Base-by-base conservation (phyloP, 2,329 filamentous ascomycete species). In the Colletotrichum sp. region DNA sequence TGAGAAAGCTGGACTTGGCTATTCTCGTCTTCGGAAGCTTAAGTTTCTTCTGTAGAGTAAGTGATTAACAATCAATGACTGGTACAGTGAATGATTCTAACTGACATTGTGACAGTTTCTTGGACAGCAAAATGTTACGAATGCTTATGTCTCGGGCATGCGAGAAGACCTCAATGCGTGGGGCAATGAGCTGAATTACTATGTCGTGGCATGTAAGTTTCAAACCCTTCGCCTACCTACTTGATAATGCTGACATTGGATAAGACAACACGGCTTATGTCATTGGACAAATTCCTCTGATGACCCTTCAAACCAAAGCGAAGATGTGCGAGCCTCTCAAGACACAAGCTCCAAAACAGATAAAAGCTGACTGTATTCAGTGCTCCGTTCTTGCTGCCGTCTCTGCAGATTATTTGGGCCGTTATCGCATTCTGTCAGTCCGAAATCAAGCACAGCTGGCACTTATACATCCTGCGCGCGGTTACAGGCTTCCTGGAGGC, bases 221-320 rank as follows among this genome's bases (percentile, higher is more conserved):
- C 1, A 3, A n/a, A n/a, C 13, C 8, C 4, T 21, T 6, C 16
- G 2, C 9, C 12, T 30, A 0, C 1, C n/a, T n/a, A 5, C 26
- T 7, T 16, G 18, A 2, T 16, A 7, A 30, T 6, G 7, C 78
- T 77, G 28, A 64, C 55, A 12, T 78, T 70, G 2, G 70, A 48
- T 16, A 78, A 79, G 63, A 80, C 76, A 86, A 28, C 24, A 76
- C 79, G 12, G 77, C 77, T 1, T 81, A 81, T 67, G 80, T 80
- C 6, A 66, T 79, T 48, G 79, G 71, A 68, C 80, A 82, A 59
- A 79, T 82, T 10, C 81, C 81, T 87, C 71, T 82, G 18, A 82
- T 82, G 80, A 81, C 80, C 0, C 72, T 82, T 6, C 79, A 82
- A 39, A 81, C 80, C 1, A 82, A 81, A 52, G 75, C 79, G 6